These are phyloP conservation scores for Malus hybrid DNA, from an alignment of 331 rosid genomes.

Conservation along the genomic window DNA sequence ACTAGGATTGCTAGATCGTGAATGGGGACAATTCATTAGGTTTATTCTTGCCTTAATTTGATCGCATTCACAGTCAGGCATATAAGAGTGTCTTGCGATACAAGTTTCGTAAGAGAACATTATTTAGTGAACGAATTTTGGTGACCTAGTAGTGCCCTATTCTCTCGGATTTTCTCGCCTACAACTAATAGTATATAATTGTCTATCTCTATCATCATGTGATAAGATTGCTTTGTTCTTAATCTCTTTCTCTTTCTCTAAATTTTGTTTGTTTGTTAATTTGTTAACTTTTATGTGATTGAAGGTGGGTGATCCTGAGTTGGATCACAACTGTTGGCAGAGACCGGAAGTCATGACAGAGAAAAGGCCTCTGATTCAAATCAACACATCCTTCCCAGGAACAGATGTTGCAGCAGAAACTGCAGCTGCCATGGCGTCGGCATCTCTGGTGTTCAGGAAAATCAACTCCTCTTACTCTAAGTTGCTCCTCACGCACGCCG, in stretches of 20 bases:
- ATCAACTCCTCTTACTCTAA: slow-evolving; percentile 31
- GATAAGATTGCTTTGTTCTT: neutral
- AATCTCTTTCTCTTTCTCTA: neutral
- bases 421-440: slow-evolving; percentile 64
- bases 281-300: neutral
- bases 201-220: neutral
- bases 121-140: too few relatives aligned
- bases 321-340: slow-evolving; percentile 71
- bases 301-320: slow-evolving; percentile 60
- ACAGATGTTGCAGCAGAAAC: slow-evolving; percentile 74
- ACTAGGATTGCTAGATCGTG: neutral
- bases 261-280: neutral
- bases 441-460: slow-evolving; percentile 55
- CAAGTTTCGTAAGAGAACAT: too few relatives aligned
- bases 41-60: too few relatives aligned
- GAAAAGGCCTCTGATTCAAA: slow-evolving; percentile 40
- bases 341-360: slow-evolving; percentile 55
- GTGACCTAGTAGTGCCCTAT: too few relatives aligned
- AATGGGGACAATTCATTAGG: neutral
- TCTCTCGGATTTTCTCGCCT: too few relatives aligned
- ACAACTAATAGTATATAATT: too few relatives aligned
- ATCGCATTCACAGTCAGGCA: too few relatives aligned
- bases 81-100: too few relatives aligned
- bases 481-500: slow-evolving; percentile 46
- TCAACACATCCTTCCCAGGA: slow-evolving; percentile 62